Base-by-base conservation (phyloP, 495 filamentous ascomycete species). In the Penicillium pancosmium region DNA sequence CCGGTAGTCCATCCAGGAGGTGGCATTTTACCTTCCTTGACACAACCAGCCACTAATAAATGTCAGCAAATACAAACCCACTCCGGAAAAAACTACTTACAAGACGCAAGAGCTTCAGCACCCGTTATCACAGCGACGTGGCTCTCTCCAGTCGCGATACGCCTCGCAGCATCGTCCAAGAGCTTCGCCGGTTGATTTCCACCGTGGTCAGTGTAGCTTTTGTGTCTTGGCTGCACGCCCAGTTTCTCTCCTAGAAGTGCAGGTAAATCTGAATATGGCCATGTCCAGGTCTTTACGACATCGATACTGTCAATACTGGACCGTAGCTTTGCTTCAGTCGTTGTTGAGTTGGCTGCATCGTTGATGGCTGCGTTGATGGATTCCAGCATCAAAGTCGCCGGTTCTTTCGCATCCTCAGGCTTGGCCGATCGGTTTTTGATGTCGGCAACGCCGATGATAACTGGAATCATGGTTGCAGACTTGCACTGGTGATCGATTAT, bases 241-340 rank as follows among this genome's bases (percentile, higher is more conserved):
- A 86, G 66, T 41, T 72, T 69, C 48, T 76, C 31, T 0, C 69
- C 64, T 18, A 86, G 52, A 0, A 82, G 60, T 25, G 68, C 71
- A 2, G 82, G 79, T 2, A 84, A 65, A 59, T 86, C 77, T 0
- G 68, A 55, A 65, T 86, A 85, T 15, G 74, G 73, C 82, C 82
- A 86, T 11, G 82, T 84, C 82, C 83, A 86, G 5, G 76, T 83
- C 21, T 64, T 64, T n/a, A 86, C 82, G 6, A 85, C 75, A 43
- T 73, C 68, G 38, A 85, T 67, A 56, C 78, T 82, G 57, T 86
- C 82, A 52, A 86, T 81, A 13, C 64, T 68, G 5, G 70, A 67
- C 50, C 73, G 71, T 5, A 85, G 65, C 18, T 68, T 53, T 8
- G 69, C 56, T 0, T 57, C 41, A 13, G 54, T 56, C 9, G 58